Evolutionary conservation across 108 stramenopile species (phyloP).

Genomic region (Nannochloropsis gaditana): DNA sequence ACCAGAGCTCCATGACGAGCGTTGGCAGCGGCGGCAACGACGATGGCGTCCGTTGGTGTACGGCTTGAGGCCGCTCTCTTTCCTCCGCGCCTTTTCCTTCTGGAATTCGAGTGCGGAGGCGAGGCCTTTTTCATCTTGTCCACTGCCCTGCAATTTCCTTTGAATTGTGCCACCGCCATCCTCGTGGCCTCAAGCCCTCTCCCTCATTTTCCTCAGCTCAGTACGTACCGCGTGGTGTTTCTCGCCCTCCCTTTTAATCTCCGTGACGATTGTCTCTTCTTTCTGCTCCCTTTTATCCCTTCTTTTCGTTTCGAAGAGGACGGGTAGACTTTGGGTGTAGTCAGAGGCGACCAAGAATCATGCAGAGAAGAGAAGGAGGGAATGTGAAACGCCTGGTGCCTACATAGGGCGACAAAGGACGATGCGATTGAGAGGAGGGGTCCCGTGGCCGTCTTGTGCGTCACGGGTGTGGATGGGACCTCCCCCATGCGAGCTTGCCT

Average conservation of each 20-base stretch:
- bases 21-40: not conserved
- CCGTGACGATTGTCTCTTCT: conserved; percentile 1
- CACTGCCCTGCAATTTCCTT: not conserved
- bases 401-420: too few relatives aligned
- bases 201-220: conserved; percentile 26
- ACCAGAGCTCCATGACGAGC: not conserved
- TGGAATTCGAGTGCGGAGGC: not conserved
- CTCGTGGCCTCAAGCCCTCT: conserved; percentile 15
- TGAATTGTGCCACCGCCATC: not conserved
- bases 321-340: too few relatives aligned
- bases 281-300: not conserved
- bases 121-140: not conserved
- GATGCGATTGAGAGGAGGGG: too few relatives aligned
- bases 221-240: conserved; percentile 21
- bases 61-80: too few relatives aligned
- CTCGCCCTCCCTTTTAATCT: not conserved
- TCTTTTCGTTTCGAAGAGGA: too few relatives aligned
- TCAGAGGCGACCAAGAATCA: too few relatives aligned
- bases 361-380: too few relatives aligned
- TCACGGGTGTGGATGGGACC: too few relatives aligned
- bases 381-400: too few relatives aligned
- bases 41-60: not conserved
- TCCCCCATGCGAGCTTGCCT: too few relatives aligned
- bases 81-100: not conserved
- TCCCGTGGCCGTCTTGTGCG: too few relatives aligned